These are phyloP conservation scores for Fusarium bactridioides DNA, from an alignment of 2,329 filamentous ascomycete species.

Conservation along the genomic window DNA sequence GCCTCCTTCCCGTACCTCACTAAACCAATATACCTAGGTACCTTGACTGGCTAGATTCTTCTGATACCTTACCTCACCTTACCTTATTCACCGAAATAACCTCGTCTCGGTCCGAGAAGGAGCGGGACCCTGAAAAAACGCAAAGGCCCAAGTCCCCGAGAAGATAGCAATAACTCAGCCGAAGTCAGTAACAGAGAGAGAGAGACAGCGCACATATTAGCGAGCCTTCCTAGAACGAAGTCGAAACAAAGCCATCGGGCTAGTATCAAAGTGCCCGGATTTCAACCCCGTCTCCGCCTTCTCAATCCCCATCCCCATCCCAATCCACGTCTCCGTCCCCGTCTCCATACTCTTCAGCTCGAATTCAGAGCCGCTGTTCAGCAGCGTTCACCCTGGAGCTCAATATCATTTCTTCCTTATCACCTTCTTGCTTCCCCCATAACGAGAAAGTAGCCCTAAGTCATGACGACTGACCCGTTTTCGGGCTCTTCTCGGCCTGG, in stretches of 20 bases:
- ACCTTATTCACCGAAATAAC: slow-evolving; percentile 14
- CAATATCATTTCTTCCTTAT: slow-evolving; percentile 12
- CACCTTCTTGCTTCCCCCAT: not conserved
- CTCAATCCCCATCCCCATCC: not conserved
- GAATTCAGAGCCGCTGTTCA: slow-evolving; percentile 2
- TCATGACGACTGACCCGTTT: slow-evolving; percentile 41
- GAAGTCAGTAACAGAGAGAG: not conserved
- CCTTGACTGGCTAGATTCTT: not conserved
- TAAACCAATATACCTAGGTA: not conserved
- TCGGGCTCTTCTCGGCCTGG: slow-evolving; percentile 47
- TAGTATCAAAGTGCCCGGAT: slow-evolving; percentile 23
- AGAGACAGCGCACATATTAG: not conserved
- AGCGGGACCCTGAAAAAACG: slow-evolving; percentile 22
- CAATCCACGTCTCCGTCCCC: slow-evolving; percentile 3
- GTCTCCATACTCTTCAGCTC: slow-evolving; percentile 1
- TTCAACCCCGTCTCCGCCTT: slow-evolving; percentile 19
- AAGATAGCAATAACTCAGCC: not conserved
- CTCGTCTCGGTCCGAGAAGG: slow-evolving; percentile 31
- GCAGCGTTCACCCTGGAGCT: slow-evolving; percentile 9
- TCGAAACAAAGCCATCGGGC: slow-evolving; percentile 18
- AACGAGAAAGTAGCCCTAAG: slow-evolving; percentile 21
- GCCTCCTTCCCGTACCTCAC: not conserved
- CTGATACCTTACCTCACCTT: not conserved
- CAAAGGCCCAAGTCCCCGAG: slow-evolving; percentile 11
- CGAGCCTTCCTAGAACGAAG: not conserved